Evolutionary conservation across 2,329 filamentous ascomycete genomes (phyloP).

Genomic region (Venturia asperata): DNA sequence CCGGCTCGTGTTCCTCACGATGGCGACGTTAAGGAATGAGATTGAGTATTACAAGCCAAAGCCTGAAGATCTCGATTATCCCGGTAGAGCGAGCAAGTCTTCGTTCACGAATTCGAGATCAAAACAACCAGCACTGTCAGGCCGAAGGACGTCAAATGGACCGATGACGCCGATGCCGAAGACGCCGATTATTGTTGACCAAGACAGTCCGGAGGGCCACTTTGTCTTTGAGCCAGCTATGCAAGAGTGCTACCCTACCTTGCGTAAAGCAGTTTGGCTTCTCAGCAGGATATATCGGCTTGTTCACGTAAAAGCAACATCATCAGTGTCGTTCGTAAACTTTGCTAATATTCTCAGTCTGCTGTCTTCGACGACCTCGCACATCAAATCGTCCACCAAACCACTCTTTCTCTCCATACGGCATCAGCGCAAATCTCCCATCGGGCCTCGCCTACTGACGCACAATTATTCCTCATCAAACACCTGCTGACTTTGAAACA

Average conservation of each 20-base stretch:
- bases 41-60: constrained; percentile 61
- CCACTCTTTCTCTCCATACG: constrained; percentile 71
- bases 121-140: constrained; percentile 43
- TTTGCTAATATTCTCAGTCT: constrained; percentile 39
- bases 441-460: constrained; percentile 60
- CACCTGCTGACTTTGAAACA: constrained; percentile 94
- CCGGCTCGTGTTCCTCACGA: constrained; percentile 57
- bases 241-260: constrained; percentile 58
- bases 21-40: constrained; percentile 56
- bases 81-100: constrained; percentile 31
- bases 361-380: constrained; percentile 65
- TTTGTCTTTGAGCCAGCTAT: constrained; percentile 52
- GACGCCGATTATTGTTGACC: constrained; percentile 47
- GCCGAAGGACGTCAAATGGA: constrained; percentile 42
- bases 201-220: constrained; percentile 40
- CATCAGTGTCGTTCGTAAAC: not conserved
- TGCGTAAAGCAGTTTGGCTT: constrained; percentile 61
- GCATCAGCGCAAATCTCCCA: constrained; percentile 65
- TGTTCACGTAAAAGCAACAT: constrained; percentile 48
- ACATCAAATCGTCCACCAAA: constrained; percentile 81
- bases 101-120: constrained; percentile 25
- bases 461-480: constrained; percentile 87
- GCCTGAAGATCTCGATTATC: constrained; percentile 59
- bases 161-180: constrained; percentile 40
- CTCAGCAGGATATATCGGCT: constrained; percentile 63